These are phyloP conservation scores for Phytophthora multivora DNA, from an alignment of 352 stramenopile genomes.

Conservation along the genomic window DNA sequence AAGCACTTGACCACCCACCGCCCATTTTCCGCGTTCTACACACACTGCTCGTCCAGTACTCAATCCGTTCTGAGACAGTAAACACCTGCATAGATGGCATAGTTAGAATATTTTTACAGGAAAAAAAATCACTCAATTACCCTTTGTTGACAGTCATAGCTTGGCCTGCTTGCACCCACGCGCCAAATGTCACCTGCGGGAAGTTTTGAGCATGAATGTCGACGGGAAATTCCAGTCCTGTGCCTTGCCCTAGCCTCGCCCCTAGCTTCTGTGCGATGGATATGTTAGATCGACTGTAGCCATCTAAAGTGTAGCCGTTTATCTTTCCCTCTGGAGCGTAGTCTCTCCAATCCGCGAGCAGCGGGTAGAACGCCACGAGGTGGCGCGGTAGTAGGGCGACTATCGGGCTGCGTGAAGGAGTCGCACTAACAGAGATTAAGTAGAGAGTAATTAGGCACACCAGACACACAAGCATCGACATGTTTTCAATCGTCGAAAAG, in stretches of 20 bases:
- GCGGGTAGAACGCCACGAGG: slow-evolving; percentile 55
- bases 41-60: slow-evolving; percentile 45
- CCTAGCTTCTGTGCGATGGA: slow-evolving; percentile 1
- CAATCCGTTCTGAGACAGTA: slow-evolving; percentile 53
- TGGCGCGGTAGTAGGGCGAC: slow-evolving; percentile 37
- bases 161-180: slow-evolving; percentile 42
- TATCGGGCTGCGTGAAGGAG: slow-evolving; percentile 23
- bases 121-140: slow-evolving; percentile 6
- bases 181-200: slow-evolving; percentile 43
- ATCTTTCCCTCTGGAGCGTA: slow-evolving; percentile 38
- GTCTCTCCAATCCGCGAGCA: slow-evolving; percentile 39
- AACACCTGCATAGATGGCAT: slow-evolving; percentile 30
- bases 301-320: slow-evolving; percentile 52
- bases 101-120: no score
- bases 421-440: background rate
- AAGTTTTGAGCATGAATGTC: slow-evolving; percentile 24
- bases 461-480: slow-evolving; percentile 13
- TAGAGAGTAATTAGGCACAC: slow-evolving; percentile 7
- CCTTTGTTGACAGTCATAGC: slow-evolving; percentile 16
- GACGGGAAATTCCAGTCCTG: slow-evolving; percentile 43
- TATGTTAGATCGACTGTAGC: slow-evolving; percentile 3
- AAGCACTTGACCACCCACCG: slow-evolving; percentile 15
- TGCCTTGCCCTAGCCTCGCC: slow-evolving; percentile 36
- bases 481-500: background rate
- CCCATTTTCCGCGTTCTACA: slow-evolving; percentile 40